Evolutionary conservation across 2,329 filamentous ascomycete species (phyloP).

Genomic region (Plenodomus lindquistii): DNA sequence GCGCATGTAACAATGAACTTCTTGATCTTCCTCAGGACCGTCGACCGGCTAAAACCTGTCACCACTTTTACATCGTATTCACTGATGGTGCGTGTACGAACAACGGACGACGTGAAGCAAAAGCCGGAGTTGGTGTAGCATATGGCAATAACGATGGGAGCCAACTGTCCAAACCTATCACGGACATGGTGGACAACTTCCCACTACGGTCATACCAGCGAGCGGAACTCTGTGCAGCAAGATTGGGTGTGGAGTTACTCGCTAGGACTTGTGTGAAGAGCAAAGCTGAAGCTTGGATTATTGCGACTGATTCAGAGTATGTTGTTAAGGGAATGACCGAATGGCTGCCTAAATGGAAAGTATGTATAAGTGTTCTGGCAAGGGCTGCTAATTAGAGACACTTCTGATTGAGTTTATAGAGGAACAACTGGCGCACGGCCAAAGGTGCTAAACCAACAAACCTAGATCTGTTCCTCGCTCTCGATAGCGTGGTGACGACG

Average conservation of each 20-base stretch:
- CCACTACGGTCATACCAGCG: conserved; percentile 13
- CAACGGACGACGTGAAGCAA: too few relatives aligned
- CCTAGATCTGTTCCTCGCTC: conserved; percentile 9
- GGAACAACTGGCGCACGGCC: conserved; percentile 8
- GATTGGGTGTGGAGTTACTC: conserved; percentile 7
- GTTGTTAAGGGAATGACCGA: conserved; percentile 16
- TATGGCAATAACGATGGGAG: conserved; percentile 8
- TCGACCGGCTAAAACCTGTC: too few relatives aligned
- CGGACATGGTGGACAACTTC: conserved; percentile 8
- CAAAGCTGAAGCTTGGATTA: conserved; percentile 3
- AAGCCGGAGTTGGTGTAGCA: too few relatives aligned
- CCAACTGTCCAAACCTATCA: conserved; percentile 5
- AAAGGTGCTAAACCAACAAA: conserved; percentile 7
- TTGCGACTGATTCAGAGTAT: conserved; percentile 17
- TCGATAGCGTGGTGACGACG: conserved; percentile 9
- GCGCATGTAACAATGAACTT: too few relatives aligned
- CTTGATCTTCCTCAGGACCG: too few relatives aligned
- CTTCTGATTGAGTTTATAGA: too few relatives aligned
- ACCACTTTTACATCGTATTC: too few relatives aligned
- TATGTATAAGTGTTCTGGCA: too few relatives aligned
- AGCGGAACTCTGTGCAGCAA: conserved; percentile 17
- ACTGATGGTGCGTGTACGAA: too few relatives aligned
- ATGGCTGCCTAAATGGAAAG: too few relatives aligned
- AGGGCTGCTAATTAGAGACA: too few relatives aligned
- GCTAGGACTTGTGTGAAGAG: neutral